Base-by-base conservation (phyloP, 768 basidiomycete species). In the Russula emetica region DNA sequence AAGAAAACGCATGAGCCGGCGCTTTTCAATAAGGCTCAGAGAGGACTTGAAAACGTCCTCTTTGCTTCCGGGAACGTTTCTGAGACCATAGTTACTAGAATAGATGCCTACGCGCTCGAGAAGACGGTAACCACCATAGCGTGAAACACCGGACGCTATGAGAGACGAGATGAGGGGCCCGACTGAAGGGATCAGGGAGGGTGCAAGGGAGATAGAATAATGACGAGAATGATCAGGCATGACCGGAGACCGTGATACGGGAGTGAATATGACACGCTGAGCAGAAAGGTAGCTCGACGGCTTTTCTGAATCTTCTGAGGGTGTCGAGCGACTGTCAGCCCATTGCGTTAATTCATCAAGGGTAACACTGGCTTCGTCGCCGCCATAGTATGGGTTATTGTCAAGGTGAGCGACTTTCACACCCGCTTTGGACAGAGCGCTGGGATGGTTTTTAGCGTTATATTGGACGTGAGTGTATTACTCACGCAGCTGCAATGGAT, bases 21-120 rank as follows among this genome's bases (percentile, higher is more conserved):
- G 78, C 76, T 98, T 98, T 66, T 95, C 92, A 36, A 94, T 72
- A 13, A 98, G 79, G 8, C 80, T 79, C 9, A 98, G 82, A 10
- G 85, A 85, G 75, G 84, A 87, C 77, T 90, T 94, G 82, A 98
- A 98, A 3, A 98, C 82, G 63, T 92, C 90, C 73, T 94, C 94
- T 73, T 97, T 98, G 76, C 85, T 91, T 36, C 87, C 86, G 1
- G 96, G 96, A 0, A 98, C 95, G 55, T 74, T 80, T 69, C 83
- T 83, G 24, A 72, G 67, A 3, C 60, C 62, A 2, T 80, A 76
- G 24, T 77, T 75, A 14, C 75, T 63, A 55, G 83, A 77, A 69
- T 85, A 86, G 50, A 92, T 76, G 44, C 79, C 83, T 20, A 90
- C 79, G 26, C 81, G 82, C 65, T 88, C 91, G 22, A 98, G 77